These are phyloP conservation scores for Plasmodium falciparum DNA, from an alignment of 169 alveolate genomes.

Conservation along the genomic window DNA sequence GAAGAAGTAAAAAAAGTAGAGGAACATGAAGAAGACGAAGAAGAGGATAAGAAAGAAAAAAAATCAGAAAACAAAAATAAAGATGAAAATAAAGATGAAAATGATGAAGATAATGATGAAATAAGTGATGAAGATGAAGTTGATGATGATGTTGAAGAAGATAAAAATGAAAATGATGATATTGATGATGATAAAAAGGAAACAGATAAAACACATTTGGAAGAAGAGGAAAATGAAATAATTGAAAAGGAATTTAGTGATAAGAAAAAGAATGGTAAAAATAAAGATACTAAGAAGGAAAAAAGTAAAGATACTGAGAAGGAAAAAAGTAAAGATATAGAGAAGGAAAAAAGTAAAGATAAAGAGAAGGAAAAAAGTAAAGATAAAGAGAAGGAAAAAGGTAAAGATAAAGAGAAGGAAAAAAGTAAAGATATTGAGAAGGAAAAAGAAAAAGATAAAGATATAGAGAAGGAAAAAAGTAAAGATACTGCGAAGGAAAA, in stretches of 20 bases:
- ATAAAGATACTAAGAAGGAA: background rate
- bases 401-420: background rate
- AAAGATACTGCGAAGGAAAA: background rate
- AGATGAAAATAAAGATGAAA: conserved; percentile 12
- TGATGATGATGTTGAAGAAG: background rate
- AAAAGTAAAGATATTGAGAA: background rate
- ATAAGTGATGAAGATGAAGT: background rate
- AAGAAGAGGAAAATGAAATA: background rate
- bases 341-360: background rate
- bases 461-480: background rate
- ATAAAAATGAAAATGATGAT: background rate
- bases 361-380: background rate
- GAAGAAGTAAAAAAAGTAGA: background rate
- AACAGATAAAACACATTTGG: background rate
- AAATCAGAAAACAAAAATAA: background rate
- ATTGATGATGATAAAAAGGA: background rate
- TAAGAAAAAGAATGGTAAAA: background rate
- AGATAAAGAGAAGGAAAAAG: background rate
- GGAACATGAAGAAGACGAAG: background rate
- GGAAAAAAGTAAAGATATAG: background rate
- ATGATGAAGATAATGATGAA: background rate
- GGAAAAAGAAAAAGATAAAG: background rate
- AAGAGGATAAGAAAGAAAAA: background rate
- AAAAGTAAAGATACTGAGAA: background rate
- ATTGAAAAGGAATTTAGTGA: background rate